These are phyloP conservation scores for Fusarium sororula DNA, from an alignment of 2,329 filamentous ascomycete genomes.

Conservation along the genomic window DNA sequence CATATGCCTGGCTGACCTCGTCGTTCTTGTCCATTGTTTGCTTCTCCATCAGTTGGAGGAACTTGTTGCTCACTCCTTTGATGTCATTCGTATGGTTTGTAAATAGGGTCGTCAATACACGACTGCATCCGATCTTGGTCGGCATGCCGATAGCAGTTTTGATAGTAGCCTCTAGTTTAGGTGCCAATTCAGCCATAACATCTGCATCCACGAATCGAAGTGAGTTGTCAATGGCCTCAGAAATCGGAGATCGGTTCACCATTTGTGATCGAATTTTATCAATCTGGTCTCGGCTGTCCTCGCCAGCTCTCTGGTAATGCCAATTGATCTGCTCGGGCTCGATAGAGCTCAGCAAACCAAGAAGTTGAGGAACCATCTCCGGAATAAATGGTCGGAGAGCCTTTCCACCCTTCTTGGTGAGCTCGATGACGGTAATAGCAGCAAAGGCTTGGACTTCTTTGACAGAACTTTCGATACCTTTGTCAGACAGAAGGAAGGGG, in stretches of 20 bases:
- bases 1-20: slow-evolving; percentile 90
- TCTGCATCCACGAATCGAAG: slow-evolving; percentile 82
- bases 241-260: slow-evolving; percentile 87
- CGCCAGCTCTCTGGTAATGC: slow-evolving; percentile 87
- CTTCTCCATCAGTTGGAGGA: slow-evolving; percentile 81
- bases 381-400: slow-evolving; percentile 83
- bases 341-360: slow-evolving; percentile 84
- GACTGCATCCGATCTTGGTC: slow-evolving; percentile 90
- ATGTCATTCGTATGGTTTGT: slow-evolving; percentile 82
- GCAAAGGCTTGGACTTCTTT: slow-evolving; percentile 89
- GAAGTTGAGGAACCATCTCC: slow-evolving; percentile 80
- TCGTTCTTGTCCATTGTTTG: slow-evolving; percentile 91
- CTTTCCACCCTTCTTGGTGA: slow-evolving; percentile 88
- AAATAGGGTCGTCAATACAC: slow-evolving; percentile 84
- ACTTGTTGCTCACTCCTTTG: slow-evolving; percentile 76
- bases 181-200: slow-evolving; percentile 79
- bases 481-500: slow-evolving; percentile 88
- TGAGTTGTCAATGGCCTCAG: slow-evolving; percentile 89
- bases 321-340: slow-evolving; percentile 93
- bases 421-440: slow-evolving; percentile 82
- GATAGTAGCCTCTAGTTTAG: slow-evolving; percentile 79
- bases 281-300: slow-evolving; percentile 87
- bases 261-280: slow-evolving; percentile 85
- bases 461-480: slow-evolving; percentile 87
- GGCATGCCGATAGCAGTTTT: slow-evolving; percentile 90